phyloP scores from a whole-genome alignment of 495 filamentous ascomycete species.

The Recurvomyces mirabilis region DNA sequence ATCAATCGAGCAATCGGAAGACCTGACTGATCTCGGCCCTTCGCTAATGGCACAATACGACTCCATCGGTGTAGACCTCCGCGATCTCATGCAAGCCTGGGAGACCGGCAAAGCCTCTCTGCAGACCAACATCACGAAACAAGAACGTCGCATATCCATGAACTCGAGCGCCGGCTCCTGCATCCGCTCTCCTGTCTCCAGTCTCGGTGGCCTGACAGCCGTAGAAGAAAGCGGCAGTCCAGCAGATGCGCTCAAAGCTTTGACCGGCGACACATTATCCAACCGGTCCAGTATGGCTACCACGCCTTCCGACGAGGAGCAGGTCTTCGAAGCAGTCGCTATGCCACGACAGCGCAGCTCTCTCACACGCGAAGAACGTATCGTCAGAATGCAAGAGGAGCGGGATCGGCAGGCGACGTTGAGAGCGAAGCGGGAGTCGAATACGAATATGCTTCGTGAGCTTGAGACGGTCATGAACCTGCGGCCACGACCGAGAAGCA shows the following conservation, averaged over 20 bases:
- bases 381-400: slow-evolving; percentile 81
- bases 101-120: slow-evolving; percentile 71
- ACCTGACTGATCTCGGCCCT: slow-evolving; percentile 59
- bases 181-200: slow-evolving; percentile 63
- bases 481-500: slow-evolving; percentile 50
- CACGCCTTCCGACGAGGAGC: slow-evolving; percentile 49
- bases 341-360: slow-evolving; percentile 51
- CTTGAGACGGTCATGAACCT: slow-evolving; percentile 81
- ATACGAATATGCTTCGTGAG: slow-evolving; percentile 79
- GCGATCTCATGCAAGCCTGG: slow-evolving; percentile 78
- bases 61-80: slow-evolving; percentile 79
- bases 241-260: slow-evolving; percentile 59
- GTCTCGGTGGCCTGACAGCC: slow-evolving; percentile 72
- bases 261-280: slow-evolving; percentile 40
- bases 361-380: slow-evolving; percentile 75
- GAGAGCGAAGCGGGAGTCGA: slow-evolving; percentile 64
- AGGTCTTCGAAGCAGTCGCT: slow-evolving; percentile 78
- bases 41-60: slow-evolving; percentile 84
- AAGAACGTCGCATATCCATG: slow-evolving; percentile 56
- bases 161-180: slow-evolving; percentile 44
- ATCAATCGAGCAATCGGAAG: slow-evolving; percentile 59
- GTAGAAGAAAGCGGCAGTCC: slow-evolving; percentile 66
- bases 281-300: slow-evolving; percentile 35
- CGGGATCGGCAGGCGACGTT: slow-evolving; percentile 54
- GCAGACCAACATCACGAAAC: slow-evolving; percentile 58